These are phyloP conservation scores for Blepharisma japonicum DNA, from an alignment of 73 alveolate species.

Conservation along the genomic window DNA sequence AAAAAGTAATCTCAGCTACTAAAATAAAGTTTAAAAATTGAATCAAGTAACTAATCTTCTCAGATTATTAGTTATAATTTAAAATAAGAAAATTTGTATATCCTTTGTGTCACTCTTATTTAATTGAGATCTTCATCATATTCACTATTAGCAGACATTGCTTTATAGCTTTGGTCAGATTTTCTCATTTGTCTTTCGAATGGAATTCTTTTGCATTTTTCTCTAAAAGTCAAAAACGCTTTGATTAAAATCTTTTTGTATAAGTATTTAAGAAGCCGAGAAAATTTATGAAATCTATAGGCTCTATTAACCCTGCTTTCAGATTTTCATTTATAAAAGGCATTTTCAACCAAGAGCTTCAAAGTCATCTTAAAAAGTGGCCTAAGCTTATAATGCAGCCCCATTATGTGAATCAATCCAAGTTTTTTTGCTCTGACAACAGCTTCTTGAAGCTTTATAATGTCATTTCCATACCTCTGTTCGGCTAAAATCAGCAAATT, in stretches of 20 bases:
- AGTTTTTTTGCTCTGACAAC: slow-evolving; percentile 3
- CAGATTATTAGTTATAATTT: too few species aligned
- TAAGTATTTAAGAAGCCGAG: not conserved
- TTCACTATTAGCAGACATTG: not conserved
- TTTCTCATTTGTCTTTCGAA: not conserved
- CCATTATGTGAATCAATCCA: not conserved
- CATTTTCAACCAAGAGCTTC: not conserved
- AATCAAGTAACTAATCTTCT: too few species aligned
- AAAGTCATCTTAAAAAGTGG: not conserved
- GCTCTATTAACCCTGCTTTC: not conserved
- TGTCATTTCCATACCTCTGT: slow-evolving; percentile 6
- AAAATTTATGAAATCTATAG: not conserved
- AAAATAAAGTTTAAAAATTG: too few species aligned
- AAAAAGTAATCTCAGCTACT: too few species aligned
- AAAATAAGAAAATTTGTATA: too few species aligned
- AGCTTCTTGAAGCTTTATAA: slow-evolving; percentile 17
- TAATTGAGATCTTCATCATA: slow-evolving; percentile 6
- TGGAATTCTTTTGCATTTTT: not conserved
- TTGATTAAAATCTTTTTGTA: not conserved
- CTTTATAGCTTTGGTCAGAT: not conserved
- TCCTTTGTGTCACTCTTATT: too few species aligned
- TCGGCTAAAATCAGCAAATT: not conserved
- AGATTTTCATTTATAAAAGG: slow-evolving; percentile 1
- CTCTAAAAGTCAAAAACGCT: slow-evolving; percentile 10
- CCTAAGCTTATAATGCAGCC: not conserved